Evolutionary conservation across 192 early-diverging fungal species (phyloP).

Genomic region (Podila epigama): DNA sequence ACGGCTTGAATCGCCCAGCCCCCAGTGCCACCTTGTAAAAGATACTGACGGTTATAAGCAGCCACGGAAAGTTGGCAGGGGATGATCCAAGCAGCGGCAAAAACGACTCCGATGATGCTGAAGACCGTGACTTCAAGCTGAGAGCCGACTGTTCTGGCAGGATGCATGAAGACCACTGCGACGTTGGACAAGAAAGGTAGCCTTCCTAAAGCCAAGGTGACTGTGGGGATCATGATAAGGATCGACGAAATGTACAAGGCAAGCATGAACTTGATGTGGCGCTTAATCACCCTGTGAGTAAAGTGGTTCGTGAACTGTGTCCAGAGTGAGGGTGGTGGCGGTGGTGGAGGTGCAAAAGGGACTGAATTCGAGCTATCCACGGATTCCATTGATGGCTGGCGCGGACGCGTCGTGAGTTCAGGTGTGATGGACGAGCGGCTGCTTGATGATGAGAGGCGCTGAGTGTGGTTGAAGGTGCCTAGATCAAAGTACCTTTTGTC

Average conservation of each 20-base stretch:
- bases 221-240: conserved; percentile 28
- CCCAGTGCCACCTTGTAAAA: neutral
- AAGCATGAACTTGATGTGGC: conserved; percentile 39
- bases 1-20: conserved; percentile 19
- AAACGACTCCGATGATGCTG: conserved; percentile 32
- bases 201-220: conserved; percentile 20
- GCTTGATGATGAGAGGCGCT: neutral
- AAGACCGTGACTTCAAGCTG: conserved; percentile 53
- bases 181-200: conserved; percentile 19
- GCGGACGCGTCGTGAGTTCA: neutral
- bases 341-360: conserved; percentile 11
- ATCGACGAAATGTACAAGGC: conserved; percentile 31
- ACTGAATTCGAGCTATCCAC: conserved; percentile 16
- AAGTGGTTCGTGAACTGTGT: conserved; percentile 33
- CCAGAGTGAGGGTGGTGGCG: conserved; percentile 10
- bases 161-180: conserved; percentile 48
- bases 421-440: neutral
- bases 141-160: conserved; percentile 51
- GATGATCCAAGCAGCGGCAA: conserved; percentile 37
- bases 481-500: conserved; percentile 2
- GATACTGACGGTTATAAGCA: conserved; percentile 20
- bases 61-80: conserved; percentile 21
- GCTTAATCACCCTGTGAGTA: conserved; percentile 31
- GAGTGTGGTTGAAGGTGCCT: neutral
- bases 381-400: conserved; percentile 3